Base-by-base conservation (phyloP, 495 filamentous ascomycete species). In the Corynascus novoguineensis region DNA sequence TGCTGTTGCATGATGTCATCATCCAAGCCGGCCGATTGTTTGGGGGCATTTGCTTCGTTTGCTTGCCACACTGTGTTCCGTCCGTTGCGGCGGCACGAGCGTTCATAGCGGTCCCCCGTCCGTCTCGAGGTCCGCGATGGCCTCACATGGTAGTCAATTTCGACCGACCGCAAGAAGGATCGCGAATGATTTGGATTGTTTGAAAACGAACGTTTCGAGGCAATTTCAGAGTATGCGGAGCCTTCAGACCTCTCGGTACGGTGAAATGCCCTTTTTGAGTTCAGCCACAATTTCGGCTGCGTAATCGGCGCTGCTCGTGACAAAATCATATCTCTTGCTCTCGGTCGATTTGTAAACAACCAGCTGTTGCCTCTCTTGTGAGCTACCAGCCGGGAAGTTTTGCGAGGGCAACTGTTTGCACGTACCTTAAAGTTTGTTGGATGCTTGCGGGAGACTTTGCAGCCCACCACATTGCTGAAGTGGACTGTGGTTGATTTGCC, bases 251-350 rank as follows among this genome's bases (percentile, higher is more conserved):
- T 72, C 68, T 4, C 71, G 64, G 58, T 82, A 83, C 17, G 79
- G 81, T 8, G 78, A 76, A 19, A 85, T 81, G 32, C 82, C 86
- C 67, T 81, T 86, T 72, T 83, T 91, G 57, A 97, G 87, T 74
- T 95, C 93, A 50, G 78, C 81, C 37, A 97, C 92, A 68, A 98
- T 90, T 67, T 93, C 90, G 25, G 81, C 78, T n/a, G 92, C 92
- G 66, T 95, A 90, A 28, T 83, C 81, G 1, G 78, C 75, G 64
- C 80, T 91, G 58, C 79, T 82, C 14, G 92, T 89, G 70, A 97
- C 92, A 74, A 97, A 98, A 66, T 98, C 93, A 73, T 98, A 98
- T 60, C 91, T 76, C 76, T 98, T 97, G 63, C 84, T 88, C 69
- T 96, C 92, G 19, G 87, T 86, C 38, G 85, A 88, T 59, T 86